Evolutionary conservation across 177 flowering plant species (phyloP), one percentile per base, ranked within the genome.

Genomic region (Telopea speciosissima): DNA sequence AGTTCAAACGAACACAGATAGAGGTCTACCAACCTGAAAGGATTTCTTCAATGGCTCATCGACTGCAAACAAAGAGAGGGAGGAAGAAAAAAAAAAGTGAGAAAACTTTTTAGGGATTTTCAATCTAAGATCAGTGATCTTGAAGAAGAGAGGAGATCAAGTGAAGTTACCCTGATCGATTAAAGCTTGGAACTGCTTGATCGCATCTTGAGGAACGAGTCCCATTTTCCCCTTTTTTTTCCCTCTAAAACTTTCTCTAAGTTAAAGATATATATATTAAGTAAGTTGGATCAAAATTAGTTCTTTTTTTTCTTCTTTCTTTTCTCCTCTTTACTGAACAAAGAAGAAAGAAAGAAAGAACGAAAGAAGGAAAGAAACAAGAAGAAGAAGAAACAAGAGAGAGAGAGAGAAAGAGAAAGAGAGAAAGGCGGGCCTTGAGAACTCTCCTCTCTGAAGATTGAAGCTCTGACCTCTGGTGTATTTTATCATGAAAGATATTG

Each of bases 21-120:
- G 65, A 36, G 54, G 54, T 24, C 33, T 28, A 16, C 83, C 62
- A 62, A 90, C 98, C 97, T 85, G 67, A 62, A 86, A 93, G 65
- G 92, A 81, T 8, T 69, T 79, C 85, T 82, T 81, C 75, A 87
- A 74, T 61, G 85, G 77, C 74, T 86, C 96, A 42, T 89, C 93
- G 24, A 82, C 96, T 90, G 87, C 80, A 80, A 13, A 62, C 40
- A 36, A 36, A 36, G 40, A 36, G 9, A 8, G 40, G 40, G 40
- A 36, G 40, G 9, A 36, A 36, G 6, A 36, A 8, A 36, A 6
- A 36, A 36, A 6, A 36, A 36, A 8, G 40, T 36, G 24, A 19
- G 70, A 74, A 70, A 74, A 73, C 61, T 70, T 62, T 52, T 59
- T 26, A 65, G 62, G 65, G 58, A 8, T 21, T 63, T 17, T 5